Evolutionary conservation across 495 filamentous ascomycete species (phyloP), one percentile per base, ranked within the genome.

Genomic region (Podospora fimiseda): DNA sequence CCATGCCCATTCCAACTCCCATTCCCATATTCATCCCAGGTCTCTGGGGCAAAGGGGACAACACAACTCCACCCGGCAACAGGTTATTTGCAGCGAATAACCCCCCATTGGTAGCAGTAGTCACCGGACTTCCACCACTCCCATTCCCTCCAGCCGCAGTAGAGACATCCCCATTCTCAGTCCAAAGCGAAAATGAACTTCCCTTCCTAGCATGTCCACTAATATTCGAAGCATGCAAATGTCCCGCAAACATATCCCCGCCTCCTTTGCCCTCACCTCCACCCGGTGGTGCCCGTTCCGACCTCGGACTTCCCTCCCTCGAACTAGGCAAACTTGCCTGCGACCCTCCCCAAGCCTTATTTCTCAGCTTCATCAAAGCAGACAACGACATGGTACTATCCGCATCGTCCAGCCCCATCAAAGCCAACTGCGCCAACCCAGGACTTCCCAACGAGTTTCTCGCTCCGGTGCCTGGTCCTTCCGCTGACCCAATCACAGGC

Each of bases 331-430:
- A 64, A 59, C 87, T 90, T 0, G 75, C 83, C 59, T 89, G 84
- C 56, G 87, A 91, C 0, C 87, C 87, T 30, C 88, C 88, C 81
- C 88, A 95, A 0, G 89, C 87, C 44, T 78, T 83, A 8, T 78
- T 83, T 1, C 89, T 78, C 30, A 93, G 69, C 56, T 82, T 87
- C 69, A 88, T 75, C 2, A 95, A 71, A 3, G 85, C 80, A 18
- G 81, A 77, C 16, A 95, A 68, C 9, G 77, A 80, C 79, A 92
- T 84, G 44, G 64, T 65, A 8, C 6, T 9, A 14, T 56, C 54
- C 13, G 46, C 36, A 48, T 90, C 86, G 30, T 87, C 84, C 6
- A 76, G 72, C 16, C 82, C 77, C 72, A 91, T 76, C 53, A 86
- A 78, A 9, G 85, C 84, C 42, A 93, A 65, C 67, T 92, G 85